Percentiles rank a stretch among this genome's conserved stretches.
Conservation (phyloP, 1,284 basidiomycete species). For the Tilletia horrida region DNA sequence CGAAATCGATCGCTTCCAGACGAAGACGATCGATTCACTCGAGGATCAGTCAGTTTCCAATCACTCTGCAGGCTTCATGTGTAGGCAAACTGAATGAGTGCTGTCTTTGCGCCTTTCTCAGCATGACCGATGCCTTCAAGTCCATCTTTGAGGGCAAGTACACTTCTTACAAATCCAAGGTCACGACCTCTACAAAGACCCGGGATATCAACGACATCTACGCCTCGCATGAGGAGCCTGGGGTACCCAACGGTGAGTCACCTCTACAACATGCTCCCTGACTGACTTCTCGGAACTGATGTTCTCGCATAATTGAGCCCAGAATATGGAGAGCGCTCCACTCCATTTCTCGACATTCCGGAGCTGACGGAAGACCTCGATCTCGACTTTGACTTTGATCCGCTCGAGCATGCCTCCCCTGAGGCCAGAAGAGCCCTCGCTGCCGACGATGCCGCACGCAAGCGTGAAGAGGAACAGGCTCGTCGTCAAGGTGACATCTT, state of each 20-base stretch:
- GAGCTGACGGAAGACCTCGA: constrained; percentile 19
- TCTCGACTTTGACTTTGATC: constrained; percentile 19
- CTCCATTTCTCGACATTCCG: constrained; percentile 11
- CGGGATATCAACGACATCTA: constrained; percentile 6
- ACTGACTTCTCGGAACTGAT: neutral
- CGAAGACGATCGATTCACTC: constrained; percentile 19
- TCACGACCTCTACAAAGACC: neutral
- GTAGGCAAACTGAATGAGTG: neutral
- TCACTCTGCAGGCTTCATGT: too few relatives aligned
- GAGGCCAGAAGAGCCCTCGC: constrained; percentile 13
- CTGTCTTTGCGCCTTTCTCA: neutral
- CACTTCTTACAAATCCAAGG: constrained; percentile 10
- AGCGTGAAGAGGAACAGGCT: neutral
- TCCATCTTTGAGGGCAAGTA: constrained; percentile 19
- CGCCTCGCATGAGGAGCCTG: constrained; percentile 13
- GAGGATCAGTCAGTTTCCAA: constrained; percentile 17
- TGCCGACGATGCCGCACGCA: constrained; percentile 3
- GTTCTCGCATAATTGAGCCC: neutral
- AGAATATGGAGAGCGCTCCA: constrained; percentile 15
- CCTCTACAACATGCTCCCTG: neutral
- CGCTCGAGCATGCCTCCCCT: constrained; percentile 18
- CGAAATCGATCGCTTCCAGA: constrained; percentile 19
- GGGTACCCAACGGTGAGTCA: neutral
- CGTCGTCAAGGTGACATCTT: constrained; percentile 13
- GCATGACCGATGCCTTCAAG: constrained; percentile 19